A percentile compares a stretch with the other conserved stretches of the same genome.
Conservation (phyloP, 345 rosid species). For the Eucalyptus sp. region DNA sequence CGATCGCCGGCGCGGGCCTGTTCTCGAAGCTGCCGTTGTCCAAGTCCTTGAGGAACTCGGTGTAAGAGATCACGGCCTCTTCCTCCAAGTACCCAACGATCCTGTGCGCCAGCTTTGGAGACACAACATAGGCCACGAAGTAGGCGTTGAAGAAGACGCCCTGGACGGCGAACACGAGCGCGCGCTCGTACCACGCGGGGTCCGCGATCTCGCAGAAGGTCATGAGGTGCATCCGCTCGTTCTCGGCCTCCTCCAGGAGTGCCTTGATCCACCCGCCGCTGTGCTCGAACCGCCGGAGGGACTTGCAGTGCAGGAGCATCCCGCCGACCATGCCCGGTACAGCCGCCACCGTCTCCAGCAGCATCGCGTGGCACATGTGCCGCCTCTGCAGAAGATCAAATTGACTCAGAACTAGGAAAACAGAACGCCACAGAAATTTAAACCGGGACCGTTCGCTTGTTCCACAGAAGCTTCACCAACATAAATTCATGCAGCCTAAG, state of each 20-base stretch:
- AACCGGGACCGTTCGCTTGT: neutral
- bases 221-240: slow-evolving; percentile 66
- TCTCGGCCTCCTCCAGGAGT: slow-evolving; percentile 51
- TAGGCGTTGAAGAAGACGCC: slow-evolving; percentile 52
- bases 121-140: slow-evolving; percentile 29
- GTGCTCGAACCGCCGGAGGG: slow-evolving; percentile 44
- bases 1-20: slow-evolving; percentile 47
- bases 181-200: slow-evolving; percentile 51
- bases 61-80: slow-evolving; percentile 49
- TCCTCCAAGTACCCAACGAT: slow-evolving; percentile 53
- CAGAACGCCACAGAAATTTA: neutral
- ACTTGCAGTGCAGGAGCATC: slow-evolving; percentile 50
- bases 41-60: slow-evolving; percentile 44
- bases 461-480: neutral
- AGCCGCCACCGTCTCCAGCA: slow-evolving; percentile 51
- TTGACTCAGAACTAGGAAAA: neutral
- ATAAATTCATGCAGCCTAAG: neutral
- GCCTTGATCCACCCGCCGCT: slow-evolving; percentile 71
- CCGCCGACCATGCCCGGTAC: slow-evolving; percentile 71
- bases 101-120: slow-evolving; percentile 55
- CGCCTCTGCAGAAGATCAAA: slow-evolving; percentile 17
- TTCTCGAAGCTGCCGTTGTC: slow-evolving; percentile 43
- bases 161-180: slow-evolving; percentile 43
- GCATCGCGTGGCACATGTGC: slow-evolving; percentile 65
- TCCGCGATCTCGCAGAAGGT: slow-evolving; percentile 43